Conservation (phyloP, 2,329 filamentous ascomycete species). For the Phaeosphaeriaceae sp. region DNA sequence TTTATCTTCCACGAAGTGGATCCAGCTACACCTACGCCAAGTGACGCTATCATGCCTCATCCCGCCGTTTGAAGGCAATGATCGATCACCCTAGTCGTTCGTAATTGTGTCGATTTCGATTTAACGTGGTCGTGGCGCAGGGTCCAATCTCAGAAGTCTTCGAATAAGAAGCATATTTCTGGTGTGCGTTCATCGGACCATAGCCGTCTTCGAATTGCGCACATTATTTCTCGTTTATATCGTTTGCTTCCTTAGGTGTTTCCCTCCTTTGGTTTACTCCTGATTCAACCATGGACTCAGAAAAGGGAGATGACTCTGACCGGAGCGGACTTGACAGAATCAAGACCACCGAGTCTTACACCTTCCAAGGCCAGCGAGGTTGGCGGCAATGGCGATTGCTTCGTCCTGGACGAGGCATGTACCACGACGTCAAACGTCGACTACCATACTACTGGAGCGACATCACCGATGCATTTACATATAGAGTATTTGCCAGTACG, state of each 20-base stretch:
- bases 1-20: background rate
- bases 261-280: background rate
- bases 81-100: background rate
- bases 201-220: background rate
- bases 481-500: constrained; percentile 62
- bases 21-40: background rate
- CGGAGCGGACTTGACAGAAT: constrained; percentile 15
- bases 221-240: background rate
- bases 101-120: background rate
- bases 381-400: constrained; percentile 53
- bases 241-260: background rate
- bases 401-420: constrained; percentile 60
- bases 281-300: background rate
- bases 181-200: background rate
- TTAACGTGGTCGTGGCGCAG: background rate
- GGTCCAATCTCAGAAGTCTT: background rate
- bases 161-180: background rate
- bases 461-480: constrained; percentile 62
- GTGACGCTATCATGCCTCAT: background rate
- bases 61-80: background rate
- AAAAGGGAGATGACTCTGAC: background rate
- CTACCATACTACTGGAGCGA: constrained; percentile 65
- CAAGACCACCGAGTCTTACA: constrained; percentile 36
- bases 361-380: constrained; percentile 47
- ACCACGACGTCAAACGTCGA: constrained; percentile 60